A percentile compares a stretch with the other conserved stretches of the same genome.
These are phyloP conservation scores for Colletotrichum viniferum DNA, from an alignment of 2,329 filamentous ascomycete species.

Conservation along the genomic window DNA sequence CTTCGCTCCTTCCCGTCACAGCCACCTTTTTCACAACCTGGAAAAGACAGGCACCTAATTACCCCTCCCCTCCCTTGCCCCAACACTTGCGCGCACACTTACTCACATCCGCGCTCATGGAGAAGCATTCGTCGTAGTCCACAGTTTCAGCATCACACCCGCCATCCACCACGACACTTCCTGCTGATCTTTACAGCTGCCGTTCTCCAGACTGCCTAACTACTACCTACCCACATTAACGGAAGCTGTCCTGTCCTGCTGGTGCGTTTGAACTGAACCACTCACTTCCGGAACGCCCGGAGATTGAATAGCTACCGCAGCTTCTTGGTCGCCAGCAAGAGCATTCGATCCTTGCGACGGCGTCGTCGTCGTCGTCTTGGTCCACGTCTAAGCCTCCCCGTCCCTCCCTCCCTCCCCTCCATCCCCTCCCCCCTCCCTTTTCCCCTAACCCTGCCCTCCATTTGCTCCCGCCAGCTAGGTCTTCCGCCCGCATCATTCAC, in stretches of 20 bases:
- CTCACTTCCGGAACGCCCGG: constrained; percentile 7
- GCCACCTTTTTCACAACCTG: not conserved
- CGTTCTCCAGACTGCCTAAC: not conserved
- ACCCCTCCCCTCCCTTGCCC: not conserved
- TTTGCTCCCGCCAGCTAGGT: not conserved
- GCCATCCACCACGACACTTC: not conserved
- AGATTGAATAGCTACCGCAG: not conserved
- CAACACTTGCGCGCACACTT: not conserved
- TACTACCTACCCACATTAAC: not conserved
- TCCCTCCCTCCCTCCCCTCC: not conserved
- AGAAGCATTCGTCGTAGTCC: not conserved
- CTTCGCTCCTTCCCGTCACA: not conserved
- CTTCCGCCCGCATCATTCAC: not conserved
- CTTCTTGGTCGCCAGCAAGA: not conserved
- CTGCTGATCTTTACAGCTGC: not conserved
- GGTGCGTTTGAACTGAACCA: not conserved
- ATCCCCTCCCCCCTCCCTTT: not conserved
- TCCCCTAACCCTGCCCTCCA: not conserved
- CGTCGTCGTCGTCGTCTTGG: not conserved
- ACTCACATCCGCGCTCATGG: not conserved
- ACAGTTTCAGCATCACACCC: not conserved
- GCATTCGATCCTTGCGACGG: not conserved
- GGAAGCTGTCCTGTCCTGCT: not conserved
- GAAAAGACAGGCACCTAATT: not conserved
- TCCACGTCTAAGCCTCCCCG: not conserved